Conservation (phyloP, 73 alveolate species). For the Tetrahymena borealis region DNA sequence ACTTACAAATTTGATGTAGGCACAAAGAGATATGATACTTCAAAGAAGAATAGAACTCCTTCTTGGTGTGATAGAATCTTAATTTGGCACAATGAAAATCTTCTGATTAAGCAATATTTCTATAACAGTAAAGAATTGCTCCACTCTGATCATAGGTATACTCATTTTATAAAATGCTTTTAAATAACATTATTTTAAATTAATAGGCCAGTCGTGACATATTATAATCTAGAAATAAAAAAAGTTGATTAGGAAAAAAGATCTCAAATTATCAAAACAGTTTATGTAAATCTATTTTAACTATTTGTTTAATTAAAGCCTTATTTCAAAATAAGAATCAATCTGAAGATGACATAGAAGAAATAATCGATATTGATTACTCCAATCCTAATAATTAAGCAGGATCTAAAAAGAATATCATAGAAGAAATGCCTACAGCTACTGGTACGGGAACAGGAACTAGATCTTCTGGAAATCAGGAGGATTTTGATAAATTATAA, state of each 20-base stretch:
- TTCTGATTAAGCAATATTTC: slow-evolving; percentile 35
- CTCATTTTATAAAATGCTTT: neutral
- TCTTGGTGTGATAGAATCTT: slow-evolving; percentile 92
- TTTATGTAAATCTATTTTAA: neutral
- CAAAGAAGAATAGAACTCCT: slow-evolving; percentile 75
- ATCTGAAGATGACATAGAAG: neutral
- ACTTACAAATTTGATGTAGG: slow-evolving; percentile 75
- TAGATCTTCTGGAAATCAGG: no score
- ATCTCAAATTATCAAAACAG: neutral
- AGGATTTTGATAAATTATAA: no score
- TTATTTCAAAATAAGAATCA: neutral
- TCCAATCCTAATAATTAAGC: neutral
- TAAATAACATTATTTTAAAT: neutral
- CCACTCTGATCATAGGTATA: slow-evolving; percentile 79
- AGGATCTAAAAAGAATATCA: neutral
- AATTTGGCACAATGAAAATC: slow-evolving; percentile 56
- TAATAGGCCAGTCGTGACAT: neutral
- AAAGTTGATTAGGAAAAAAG: neutral
- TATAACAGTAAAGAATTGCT: slow-evolving; percentile 74
- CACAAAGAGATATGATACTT: slow-evolving; percentile 52
- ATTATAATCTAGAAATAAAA: neutral
- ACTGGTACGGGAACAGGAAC: no score
- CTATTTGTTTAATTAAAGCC: neutral
- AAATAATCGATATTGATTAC: neutral
- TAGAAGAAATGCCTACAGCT: no score